phyloP scores from a whole-genome alignment of 2,329 filamentous ascomycete genomes.

The Tolypocladium ovalisporum region DNA sequence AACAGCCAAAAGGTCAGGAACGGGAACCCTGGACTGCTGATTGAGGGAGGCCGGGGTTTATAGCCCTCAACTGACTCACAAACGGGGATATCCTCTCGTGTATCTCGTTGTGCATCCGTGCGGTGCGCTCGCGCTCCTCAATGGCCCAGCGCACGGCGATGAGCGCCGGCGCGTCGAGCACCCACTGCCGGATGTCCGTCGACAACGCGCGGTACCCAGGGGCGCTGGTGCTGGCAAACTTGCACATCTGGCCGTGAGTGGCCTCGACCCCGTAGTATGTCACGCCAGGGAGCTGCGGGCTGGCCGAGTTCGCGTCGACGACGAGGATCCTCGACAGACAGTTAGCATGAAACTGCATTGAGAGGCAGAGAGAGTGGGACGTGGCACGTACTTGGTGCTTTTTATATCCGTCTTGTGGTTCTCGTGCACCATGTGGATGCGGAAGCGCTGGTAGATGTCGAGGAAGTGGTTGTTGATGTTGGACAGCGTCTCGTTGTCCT shows the following conservation, averaged over 20 bases:
- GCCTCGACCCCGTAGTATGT: slow-evolving; percentile 66
- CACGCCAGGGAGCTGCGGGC: slow-evolving; percentile 57
- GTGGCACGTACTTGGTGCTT: slow-evolving; percentile 40
- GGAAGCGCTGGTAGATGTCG: slow-evolving; percentile 59
- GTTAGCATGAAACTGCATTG: background rate
- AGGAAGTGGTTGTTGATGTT: slow-evolving; percentile 65
- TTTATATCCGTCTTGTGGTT: slow-evolving; percentile 60
- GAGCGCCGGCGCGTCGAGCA: slow-evolving; percentile 39
- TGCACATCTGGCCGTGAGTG: slow-evolving; percentile 62
- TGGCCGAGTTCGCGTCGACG: slow-evolving; percentile 60
- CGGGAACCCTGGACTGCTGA: background rate
- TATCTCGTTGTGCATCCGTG: slow-evolving; percentile 31
- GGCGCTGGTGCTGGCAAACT: slow-evolving; percentile 52
- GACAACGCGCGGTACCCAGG: slow-evolving; percentile 51
- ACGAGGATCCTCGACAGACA: slow-evolving; percentile 36
- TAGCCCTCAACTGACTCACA: slow-evolving; percentile 3
- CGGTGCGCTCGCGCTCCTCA: slow-evolving; percentile 42
- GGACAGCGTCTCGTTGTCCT: slow-evolving; percentile 62
- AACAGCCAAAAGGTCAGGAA: background rate
- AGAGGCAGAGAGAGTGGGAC: background rate
- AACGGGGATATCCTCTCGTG: slow-evolving; percentile 29
- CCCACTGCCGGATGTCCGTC: slow-evolving; percentile 39
- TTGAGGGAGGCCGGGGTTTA: background rate
- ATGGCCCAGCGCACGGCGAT: slow-evolving; percentile 48
- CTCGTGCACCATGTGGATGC: slow-evolving; percentile 69